Evolutionary conservation across 345 rosid genomes (phyloP).

Genomic region (Eucalyptus marginata): DNA sequence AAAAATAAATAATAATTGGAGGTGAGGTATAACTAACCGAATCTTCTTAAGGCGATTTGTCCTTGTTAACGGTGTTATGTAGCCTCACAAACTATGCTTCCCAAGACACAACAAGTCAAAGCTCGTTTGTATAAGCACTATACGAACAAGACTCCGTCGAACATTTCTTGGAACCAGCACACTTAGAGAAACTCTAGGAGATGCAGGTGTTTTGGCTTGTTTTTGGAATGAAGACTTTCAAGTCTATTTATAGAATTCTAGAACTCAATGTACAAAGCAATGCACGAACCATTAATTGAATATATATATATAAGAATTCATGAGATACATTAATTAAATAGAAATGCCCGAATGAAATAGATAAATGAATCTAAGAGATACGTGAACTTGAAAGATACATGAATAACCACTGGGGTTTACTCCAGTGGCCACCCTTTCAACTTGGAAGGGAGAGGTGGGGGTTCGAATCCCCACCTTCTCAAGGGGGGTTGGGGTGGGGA

Average conservation of each 20-base stretch:
- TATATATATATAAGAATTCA: too few species aligned
- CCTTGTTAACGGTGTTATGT: neutral
- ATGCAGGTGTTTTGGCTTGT: neutral
- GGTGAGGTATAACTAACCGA: neutral
- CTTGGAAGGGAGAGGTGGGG: too few species aligned
- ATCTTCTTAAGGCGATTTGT: neutral
- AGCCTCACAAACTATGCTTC: neutral
- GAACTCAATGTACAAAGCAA: neutral
- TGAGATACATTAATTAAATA: neutral
- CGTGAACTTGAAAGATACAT: too few species aligned
- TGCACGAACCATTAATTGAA: too few species aligned
- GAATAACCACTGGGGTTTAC: too few species aligned
- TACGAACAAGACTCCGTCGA: accelerated
- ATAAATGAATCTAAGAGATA: too few species aligned
- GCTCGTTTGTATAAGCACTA: neutral
- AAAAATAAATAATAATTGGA: too few species aligned
- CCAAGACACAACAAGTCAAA: too few species aligned
- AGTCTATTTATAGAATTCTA: neutral
- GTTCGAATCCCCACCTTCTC: too few species aligned
- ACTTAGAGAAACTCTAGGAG: neutral
- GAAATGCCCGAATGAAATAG: too few species aligned
- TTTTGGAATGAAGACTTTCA: neutral
- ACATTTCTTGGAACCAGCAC: neutral
- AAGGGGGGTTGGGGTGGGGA: too few species aligned
- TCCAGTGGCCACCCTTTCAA: too few species aligned